These are phyloP conservation scores for Rosa chinensis DNA, from an alignment of 306 rosid genomes.

Conservation along the genomic window DNA sequence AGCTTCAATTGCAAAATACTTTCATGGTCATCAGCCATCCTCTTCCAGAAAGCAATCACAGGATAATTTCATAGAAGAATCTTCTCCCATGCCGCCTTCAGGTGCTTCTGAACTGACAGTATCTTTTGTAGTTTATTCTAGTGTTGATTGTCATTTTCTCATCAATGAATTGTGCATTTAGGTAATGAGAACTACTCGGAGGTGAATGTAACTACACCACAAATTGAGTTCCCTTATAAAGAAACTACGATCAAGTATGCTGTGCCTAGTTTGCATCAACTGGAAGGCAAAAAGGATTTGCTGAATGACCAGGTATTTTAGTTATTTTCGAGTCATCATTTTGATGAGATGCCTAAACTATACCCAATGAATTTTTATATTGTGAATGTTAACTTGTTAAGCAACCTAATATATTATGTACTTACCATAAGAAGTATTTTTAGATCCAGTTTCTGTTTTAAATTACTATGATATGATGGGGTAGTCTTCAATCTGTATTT, in stretches of 20 bases:
- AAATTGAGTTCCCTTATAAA: slow-evolving; percentile 42
- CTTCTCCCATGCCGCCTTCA: slow-evolving; percentile 56
- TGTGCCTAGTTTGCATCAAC: slow-evolving; percentile 43
- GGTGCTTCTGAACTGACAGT: slow-evolving; percentile 39
- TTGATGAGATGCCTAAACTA: not conserved
- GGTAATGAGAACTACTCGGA: slow-evolving; percentile 51
- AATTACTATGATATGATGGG: not conserved
- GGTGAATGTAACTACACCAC: slow-evolving; percentile 39
- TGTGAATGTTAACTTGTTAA: not conserved
- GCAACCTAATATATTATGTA: too few relatives aligned
- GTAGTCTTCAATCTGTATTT: not conserved
- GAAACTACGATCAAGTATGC: slow-evolving; percentile 32
- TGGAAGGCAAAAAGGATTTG: slow-evolving; percentile 36
- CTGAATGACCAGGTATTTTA: slow-evolving; percentile 35
- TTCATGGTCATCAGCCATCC: slow-evolving; percentile 47
- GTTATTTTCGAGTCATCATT: not conserved
- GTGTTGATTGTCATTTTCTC: slow-evolving; percentile 18
- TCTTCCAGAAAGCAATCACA: slow-evolving; percentile 41
- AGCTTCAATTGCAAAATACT: slow-evolving; percentile 74
- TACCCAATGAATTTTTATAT: not conserved
- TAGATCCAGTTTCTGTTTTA: not conserved
- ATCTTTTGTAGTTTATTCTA: slow-evolving; percentile 13
- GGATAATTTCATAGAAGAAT: slow-evolving; percentile 45
- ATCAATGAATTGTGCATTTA: slow-evolving; percentile 33
- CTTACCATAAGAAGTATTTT: too few relatives aligned